Conservation (phyloP, 2,329 filamentous ascomycete species). For the Pseudogymnoascus sp. region DNA sequence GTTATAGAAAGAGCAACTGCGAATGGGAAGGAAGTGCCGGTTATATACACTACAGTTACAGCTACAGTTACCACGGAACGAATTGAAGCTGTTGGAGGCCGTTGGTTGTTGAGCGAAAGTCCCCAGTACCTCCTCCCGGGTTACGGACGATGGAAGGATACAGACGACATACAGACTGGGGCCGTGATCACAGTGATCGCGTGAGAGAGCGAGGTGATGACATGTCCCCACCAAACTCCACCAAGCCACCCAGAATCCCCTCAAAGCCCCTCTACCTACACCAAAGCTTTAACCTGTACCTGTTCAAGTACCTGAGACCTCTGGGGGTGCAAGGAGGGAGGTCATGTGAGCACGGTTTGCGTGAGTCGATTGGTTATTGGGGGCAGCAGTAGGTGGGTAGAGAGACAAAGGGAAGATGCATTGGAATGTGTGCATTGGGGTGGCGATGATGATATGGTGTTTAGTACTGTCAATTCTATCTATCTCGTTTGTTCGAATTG, state of each 20-base stretch:
- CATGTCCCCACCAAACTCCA: background rate
- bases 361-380: background rate
- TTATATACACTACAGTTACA: background rate
- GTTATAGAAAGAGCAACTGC: background rate
- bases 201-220: slow-evolving; percentile 7
- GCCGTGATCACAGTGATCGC: slow-evolving; percentile 3
- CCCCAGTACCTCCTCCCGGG: background rate
- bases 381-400: background rate
- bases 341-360: background rate
- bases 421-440: background rate
- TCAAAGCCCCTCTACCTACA: background rate
- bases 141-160: background rate
- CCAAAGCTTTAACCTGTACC: background rate
- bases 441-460: background rate
- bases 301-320: background rate
- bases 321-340: background rate
- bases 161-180: background rate
- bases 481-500: background rate
- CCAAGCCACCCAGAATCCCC: background rate
- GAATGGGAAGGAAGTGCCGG: background rate
- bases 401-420: background rate
- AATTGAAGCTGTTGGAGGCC: background rate
- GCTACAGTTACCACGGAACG: background rate
- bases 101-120: background rate
- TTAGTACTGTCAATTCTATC: background rate